Evolutionary conservation across 805 yeast species (phyloP).

Genomic region (Candida multigemmis): DNA sequence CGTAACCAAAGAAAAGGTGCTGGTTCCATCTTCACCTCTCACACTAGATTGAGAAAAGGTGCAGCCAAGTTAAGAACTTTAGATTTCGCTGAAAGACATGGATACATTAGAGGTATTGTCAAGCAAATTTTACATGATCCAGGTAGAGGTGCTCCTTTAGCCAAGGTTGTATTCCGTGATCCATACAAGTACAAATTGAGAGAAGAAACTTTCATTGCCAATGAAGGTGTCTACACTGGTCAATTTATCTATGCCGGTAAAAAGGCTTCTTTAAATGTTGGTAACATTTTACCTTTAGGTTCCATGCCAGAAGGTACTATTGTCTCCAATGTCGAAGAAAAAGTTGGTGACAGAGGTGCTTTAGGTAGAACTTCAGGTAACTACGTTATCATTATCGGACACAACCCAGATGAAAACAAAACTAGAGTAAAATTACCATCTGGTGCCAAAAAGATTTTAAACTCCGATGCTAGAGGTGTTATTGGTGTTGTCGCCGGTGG

Average conservation of each 20-base stretch:
- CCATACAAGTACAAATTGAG: conserved; percentile 96
- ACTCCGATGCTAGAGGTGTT: conserved; percentile 98
- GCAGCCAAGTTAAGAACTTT: conserved; percentile 99
- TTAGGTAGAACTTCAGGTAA: conserved; percentile 97
- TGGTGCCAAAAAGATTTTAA: conserved; percentile 95
- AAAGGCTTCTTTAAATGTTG: conserved; percentile 91
- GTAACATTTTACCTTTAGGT: conserved; percentile 94
- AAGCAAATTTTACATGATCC: conserved; percentile 98
- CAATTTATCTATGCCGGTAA: conserved; percentile 98
- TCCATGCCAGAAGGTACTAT: conserved; percentile 99
- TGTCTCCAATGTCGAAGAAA: conserved; percentile 95
- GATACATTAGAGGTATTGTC: conserved; percentile 98
- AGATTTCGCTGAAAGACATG: conserved; percentile 99
- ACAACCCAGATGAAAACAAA: conserved; percentile 98
- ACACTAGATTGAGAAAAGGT: conserved; percentile 99
- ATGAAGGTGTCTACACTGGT: conserved; percentile 99
- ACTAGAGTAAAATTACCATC: conserved; percentile 99
- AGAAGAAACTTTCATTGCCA: conserved; percentile 96
- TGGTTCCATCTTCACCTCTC: conserved; percentile 99
- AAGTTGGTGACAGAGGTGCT: conserved; percentile 99
- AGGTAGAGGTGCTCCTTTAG: conserved; percentile 99
- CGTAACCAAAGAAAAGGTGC: conserved; percentile 99
- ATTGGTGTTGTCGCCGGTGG: conserved; percentile 99
- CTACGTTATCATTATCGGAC: conserved; percentile 97
- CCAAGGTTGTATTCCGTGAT: conserved; percentile 96